Evolutionary conservation across 306 rosid genomes (phyloP), one percentile per base, ranked within the genome.

Genomic region (Quercus berberidifolia): DNA sequence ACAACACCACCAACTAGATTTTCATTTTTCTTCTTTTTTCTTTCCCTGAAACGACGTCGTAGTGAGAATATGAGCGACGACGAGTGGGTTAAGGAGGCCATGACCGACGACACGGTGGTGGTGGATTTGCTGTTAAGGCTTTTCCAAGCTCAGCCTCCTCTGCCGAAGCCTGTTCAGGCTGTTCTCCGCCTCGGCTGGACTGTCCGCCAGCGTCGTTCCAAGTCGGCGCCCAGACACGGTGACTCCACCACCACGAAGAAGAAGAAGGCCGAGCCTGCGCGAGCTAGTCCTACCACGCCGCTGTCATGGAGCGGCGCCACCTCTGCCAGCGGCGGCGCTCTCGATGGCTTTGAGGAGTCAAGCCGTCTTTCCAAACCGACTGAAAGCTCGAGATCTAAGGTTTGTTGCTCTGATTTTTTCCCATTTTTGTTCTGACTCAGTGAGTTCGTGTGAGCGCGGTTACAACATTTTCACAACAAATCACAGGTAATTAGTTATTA

Each of bases 201-300:
- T 30, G 84, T 87, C 4, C 88, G 92, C 6, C 91, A 93, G 79
- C 91, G 79, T 55, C 92, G 98, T 35, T 88, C 99, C 25, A 88
- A 73, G 79, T 80, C 84, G 71, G 18, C 73, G 46, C 81, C 87
- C 2, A 81, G 83, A 5, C 78, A 58, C 69, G 35, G 35, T 1
- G 60, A 33, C 31, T 38, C 46, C 46, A 26, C 28, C 28, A 38
- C 46, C 46, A 69, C 52, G 3, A 54, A 25, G 59, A 83, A 25
- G 59, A 83, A 69, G 56, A 84, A 84, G 69, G 67, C 71, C 0
- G 84, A 84, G 23, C 68, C 84, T 19, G 72, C 83, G 1, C 74
- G 94, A 21, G 93, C 90, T 63, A 94, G 99, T 60, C 99, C 99
- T 4, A 92, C 92, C 77, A 94, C 99, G 33, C 99, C 99, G 1